phyloP scores from a whole-genome alignment of 768 basidiomycete genomes.

The Leccinum pellstonianum region DNA sequence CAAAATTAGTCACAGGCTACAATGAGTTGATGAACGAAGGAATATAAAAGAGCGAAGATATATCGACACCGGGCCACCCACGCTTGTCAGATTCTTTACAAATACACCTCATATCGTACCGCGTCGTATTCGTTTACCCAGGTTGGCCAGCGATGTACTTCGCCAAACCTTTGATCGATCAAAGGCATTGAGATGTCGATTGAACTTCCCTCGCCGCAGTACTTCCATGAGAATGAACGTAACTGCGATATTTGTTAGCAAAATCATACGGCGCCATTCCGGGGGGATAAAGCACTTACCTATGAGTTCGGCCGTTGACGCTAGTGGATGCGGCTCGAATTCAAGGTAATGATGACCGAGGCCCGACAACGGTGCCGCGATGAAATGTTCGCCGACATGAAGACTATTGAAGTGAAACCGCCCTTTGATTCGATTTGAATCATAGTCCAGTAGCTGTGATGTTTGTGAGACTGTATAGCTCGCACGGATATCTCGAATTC shows the following conservation, averaged over 20 bases:
- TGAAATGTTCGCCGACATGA: constrained; percentile 43
- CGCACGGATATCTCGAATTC: neutral
- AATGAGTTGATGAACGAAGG: constrained; percentile 6
- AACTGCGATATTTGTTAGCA: constrained; percentile 36
- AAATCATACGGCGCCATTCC: neutral
- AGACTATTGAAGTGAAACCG: constrained; percentile 51
- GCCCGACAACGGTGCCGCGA: constrained; percentile 51
- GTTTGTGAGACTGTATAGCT: constrained; percentile 6
- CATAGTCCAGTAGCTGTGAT: constrained; percentile 51
- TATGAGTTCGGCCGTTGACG: constrained; percentile 52
- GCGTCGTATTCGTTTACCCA: constrained; percentile 34
- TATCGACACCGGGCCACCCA: neutral
- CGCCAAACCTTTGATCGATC: constrained; percentile 51
- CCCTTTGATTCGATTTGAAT: constrained; percentile 48
- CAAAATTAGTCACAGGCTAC: constrained; percentile 4
- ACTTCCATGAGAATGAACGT: constrained; percentile 67
- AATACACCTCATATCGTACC: constrained; percentile 25
- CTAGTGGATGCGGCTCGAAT: constrained; percentile 48
- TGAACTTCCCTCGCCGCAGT: constrained; percentile 57
- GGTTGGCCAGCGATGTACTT: constrained; percentile 24
- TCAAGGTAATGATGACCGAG: constrained; percentile 59
- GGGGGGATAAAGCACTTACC: constrained; percentile 26
- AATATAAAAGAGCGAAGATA: neutral
- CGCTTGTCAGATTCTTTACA: neutral
- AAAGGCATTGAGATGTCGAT: constrained; percentile 46